phyloP scores from a whole-genome alignment of 805 yeast genomes.

The Kockiozyma suomiensis region DNA sequence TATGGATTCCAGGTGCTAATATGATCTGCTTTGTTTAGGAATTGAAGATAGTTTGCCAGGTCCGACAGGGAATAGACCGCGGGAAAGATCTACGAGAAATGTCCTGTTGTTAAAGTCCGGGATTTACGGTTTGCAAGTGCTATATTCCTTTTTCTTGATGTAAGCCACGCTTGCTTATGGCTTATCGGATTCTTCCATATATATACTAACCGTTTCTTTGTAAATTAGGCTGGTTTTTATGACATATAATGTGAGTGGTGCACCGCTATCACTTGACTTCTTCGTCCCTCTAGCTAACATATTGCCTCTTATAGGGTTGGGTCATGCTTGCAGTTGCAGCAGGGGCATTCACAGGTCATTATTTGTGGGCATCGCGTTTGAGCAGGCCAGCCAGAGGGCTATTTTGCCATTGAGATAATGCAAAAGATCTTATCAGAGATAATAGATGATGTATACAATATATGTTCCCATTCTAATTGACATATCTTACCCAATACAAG shows the following conservation, averaged over 20 bases:
- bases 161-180: slow-evolving; percentile 22
- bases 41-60: slow-evolving; percentile 3
- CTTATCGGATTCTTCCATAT: background rate
- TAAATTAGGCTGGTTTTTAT: slow-evolving; percentile 72
- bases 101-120: slow-evolving; percentile 28
- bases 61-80: background rate
- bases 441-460: too few relatives aligned
- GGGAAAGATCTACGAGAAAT: background rate
- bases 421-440: too few relatives aligned
- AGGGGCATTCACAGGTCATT: slow-evolving; percentile 75
- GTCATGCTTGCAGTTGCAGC: slow-evolving; percentile 69
- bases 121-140: slow-evolving; percentile 65
- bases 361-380: slow-evolving; percentile 49
- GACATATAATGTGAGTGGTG: slow-evolving; percentile 63
- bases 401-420: slow-evolving; percentile 32
- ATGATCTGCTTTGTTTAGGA: background rate
- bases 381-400: slow-evolving; percentile 15
- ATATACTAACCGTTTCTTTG: slow-evolving; percentile 38
- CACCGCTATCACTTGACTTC: background rate
- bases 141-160: slow-evolving; percentile 58
- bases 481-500: too few relatives aligned
- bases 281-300: background rate
- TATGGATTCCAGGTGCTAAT: background rate
- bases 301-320: slow-evolving; percentile 55
- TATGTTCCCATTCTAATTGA: too few relatives aligned